phyloP scores from a whole-genome alignment of 2,329 filamentous ascomycete genomes.

The Hymenoscyphus occultus region DNA sequence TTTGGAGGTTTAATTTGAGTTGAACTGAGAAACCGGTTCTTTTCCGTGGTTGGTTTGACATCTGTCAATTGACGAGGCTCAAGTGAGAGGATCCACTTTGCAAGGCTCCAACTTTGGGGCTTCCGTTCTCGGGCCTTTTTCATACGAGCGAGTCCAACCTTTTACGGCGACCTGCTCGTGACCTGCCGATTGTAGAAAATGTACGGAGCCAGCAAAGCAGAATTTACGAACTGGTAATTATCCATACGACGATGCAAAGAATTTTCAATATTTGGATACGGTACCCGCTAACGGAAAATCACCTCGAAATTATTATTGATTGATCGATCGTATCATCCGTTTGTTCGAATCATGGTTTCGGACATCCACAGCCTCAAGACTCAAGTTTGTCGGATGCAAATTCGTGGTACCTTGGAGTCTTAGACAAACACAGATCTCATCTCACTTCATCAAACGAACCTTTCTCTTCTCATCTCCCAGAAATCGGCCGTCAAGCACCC shows the following conservation, averaged over 20 bases:
- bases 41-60: background rate
- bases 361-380: background rate
- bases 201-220: background rate
- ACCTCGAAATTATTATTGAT: background rate
- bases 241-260: background rate
- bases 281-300: too few relatives aligned
- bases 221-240: background rate
- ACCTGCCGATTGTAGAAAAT: background rate
- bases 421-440: background rate
- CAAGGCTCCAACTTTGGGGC: background rate
- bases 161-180: background rate
- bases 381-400: background rate
- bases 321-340: background rate
- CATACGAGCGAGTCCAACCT: background rate
- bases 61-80: slow-evolving; percentile 1
- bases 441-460: background rate
- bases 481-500: background rate
- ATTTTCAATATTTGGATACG: background rate
- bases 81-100: background rate
- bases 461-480: background rate
- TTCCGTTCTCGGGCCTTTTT: background rate
- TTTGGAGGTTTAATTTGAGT: background rate
- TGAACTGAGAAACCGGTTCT: background rate
- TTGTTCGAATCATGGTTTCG: background rate
- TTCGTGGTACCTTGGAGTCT: background rate